Conservation (phyloP, 306 rosid genomes). For the Castanea sativa region DNA sequence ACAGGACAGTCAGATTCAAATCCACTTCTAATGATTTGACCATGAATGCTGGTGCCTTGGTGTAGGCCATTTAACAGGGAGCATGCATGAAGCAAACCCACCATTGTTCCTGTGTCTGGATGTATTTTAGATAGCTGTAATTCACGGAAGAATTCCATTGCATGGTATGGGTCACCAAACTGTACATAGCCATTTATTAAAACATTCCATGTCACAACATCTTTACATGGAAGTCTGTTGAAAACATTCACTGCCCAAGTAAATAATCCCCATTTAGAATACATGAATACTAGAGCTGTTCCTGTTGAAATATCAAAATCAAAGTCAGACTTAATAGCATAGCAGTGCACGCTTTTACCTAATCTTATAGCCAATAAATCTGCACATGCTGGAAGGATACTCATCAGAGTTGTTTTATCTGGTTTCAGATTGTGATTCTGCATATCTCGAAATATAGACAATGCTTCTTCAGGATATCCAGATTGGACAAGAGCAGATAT, state of each 20-base stretch:
- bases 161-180: constrained; percentile 43
- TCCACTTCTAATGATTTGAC: constrained; percentile 44
- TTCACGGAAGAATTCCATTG: constrained; percentile 38
- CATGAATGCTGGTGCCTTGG: constrained; percentile 54
- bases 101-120: constrained; percentile 61
- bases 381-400: constrained; percentile 53
- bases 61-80: constrained; percentile 28
- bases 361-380: constrained; percentile 39
- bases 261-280: constrained; percentile 44
- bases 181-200: constrained; percentile 52
- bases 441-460: constrained; percentile 48
- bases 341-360: constrained; percentile 62
- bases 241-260: constrained; percentile 38
- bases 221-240: constrained; percentile 46
- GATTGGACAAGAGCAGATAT: constrained; percentile 57
- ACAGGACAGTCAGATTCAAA: constrained; percentile 45
- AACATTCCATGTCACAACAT: constrained; percentile 69
- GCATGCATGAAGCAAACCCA: constrained; percentile 48
- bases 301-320: constrained; percentile 41
- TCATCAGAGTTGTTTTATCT: constrained; percentile 35
- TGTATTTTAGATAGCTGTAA: constrained; percentile 41
- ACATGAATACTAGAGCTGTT: constrained; percentile 60
- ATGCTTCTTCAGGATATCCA: constrained; percentile 50
- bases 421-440: constrained; percentile 44
- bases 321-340: constrained; percentile 41